Conservation (phyloP, 2,329 filamentous ascomycete species). For the Verticillium tricorpus region DNA sequence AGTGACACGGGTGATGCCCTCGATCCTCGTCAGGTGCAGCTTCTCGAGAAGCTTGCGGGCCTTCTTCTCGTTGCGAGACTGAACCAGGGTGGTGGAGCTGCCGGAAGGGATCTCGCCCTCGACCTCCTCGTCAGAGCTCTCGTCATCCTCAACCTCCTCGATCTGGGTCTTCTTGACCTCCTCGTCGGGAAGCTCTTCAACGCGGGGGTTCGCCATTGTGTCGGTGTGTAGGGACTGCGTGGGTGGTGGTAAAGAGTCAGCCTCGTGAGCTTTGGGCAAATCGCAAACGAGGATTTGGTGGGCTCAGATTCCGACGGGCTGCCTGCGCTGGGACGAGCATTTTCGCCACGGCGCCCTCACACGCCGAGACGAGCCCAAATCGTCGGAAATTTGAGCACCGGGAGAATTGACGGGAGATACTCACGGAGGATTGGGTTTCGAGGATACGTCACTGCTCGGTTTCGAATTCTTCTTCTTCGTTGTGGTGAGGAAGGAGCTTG, state of each 20-base stretch:
- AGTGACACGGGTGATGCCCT: conserved; percentile 96
- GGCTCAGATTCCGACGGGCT: conserved; percentile 6
- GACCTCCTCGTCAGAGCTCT: conserved; percentile 69
- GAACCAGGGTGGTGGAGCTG: conserved; percentile 75
- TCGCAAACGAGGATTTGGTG: conserved; percentile 1
- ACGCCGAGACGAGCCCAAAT: not conserved
- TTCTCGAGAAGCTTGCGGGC: conserved; percentile 98
- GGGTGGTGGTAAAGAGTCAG: conserved; percentile 13
- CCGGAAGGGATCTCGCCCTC: conserved; percentile 79
- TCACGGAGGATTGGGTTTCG: not conserved
- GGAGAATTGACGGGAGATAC: not conserved
- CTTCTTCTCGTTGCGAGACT: conserved; percentile 99
- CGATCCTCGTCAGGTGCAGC: conserved; percentile 92
- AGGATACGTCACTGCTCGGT: not conserved
- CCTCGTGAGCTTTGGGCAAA: conserved; percentile 5
- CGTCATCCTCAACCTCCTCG: conserved; percentile 67
- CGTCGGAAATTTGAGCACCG: not conserved
- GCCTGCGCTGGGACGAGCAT: not conserved
- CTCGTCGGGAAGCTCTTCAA: conserved; percentile 95
- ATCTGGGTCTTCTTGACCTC: conserved; percentile 77
- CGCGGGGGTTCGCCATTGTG: conserved; percentile 94
- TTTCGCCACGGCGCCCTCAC: not conserved
- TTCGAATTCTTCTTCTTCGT: not conserved
- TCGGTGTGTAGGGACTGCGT: conserved; percentile 28
- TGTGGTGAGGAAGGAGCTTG: not conserved